phyloP scores from a whole-genome alignment of 805 yeast species.

The Sugiyamaella smithiae region DNA sequence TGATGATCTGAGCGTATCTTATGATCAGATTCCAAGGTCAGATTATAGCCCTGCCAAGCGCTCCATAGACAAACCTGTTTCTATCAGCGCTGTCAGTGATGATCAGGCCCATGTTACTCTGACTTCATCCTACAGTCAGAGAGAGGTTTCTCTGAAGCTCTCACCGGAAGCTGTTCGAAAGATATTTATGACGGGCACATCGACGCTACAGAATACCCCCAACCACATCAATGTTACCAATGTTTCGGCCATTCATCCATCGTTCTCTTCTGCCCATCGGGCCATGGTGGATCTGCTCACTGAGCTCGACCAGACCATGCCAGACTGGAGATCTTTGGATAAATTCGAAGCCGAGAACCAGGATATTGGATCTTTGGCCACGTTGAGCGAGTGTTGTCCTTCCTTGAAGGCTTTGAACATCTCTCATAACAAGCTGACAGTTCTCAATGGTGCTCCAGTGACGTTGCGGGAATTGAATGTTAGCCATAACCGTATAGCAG shows the following conservation, averaged over 20 bases:
- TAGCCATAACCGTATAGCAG: conserved; percentile 39
- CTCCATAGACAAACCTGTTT: neutral
- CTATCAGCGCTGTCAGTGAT: neutral
- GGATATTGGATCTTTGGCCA: conserved; percentile 40
- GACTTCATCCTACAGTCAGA: conserved; percentile 11
- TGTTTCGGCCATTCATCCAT: conserved; percentile 39
- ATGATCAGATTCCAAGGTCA: neutral
- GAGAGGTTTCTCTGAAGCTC: conserved; percentile 17
- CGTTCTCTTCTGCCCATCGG: conserved; percentile 44
- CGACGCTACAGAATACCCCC: neutral
- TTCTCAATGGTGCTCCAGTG: conserved; percentile 46
- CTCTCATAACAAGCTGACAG: conserved; percentile 41
- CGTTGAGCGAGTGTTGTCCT: conserved; percentile 44
- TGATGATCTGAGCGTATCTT: conserved; percentile 25
- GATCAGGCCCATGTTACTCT: conserved; percentile 6
- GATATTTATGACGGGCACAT: neutral
- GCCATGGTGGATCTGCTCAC: conserved; percentile 44
- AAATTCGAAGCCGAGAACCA: conserved; percentile 37
- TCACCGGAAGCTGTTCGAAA: conserved; percentile 11
- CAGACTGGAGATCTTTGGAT: conserved; percentile 42
- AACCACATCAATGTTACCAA: conserved; percentile 38
- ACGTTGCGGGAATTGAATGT: conserved; percentile 38
- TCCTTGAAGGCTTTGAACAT: conserved; percentile 39
- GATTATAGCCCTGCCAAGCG: neutral
- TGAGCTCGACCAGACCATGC: conserved; percentile 35